phyloP scores from a whole-genome alignment of 345 rosid species.

The Punica granatum region DNA sequence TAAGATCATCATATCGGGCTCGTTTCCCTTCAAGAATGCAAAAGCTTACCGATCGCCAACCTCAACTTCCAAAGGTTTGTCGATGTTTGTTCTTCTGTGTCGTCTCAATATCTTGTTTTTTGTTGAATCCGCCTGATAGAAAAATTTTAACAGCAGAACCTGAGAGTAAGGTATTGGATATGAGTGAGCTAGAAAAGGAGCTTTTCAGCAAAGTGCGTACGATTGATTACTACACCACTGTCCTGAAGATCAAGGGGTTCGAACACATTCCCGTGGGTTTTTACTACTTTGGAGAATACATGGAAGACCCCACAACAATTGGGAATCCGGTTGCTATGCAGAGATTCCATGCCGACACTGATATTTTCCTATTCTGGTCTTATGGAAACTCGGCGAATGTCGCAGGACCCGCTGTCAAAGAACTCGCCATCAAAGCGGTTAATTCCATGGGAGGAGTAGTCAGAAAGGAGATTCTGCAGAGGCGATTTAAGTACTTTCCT shows the following conservation, averaged over 20 bases:
- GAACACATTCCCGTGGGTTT: conserved; percentile 53
- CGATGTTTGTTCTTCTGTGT: neutral
- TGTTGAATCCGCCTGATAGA: neutral
- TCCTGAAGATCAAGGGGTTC: conserved; percentile 46
- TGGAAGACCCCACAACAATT: conserved; percentile 58
- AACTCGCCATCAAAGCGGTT: conserved; percentile 33
- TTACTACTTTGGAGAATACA: conserved; percentile 54
- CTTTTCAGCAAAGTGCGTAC: conserved; percentile 49
- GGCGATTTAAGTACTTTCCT: conserved; percentile 62
- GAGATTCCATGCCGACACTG: conserved; percentile 47
- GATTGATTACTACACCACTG: conserved; percentile 63
- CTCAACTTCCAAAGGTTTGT: conserved; percentile 29
- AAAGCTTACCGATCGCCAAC: conserved; percentile 43
- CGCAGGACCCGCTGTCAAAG: conserved; percentile 34
- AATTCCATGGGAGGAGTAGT: conserved; percentile 40
- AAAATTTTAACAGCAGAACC: conserved; percentile 24
- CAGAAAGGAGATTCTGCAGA: conserved; percentile 38
- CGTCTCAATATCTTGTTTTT: neutral
- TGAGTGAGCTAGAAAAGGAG: conserved; percentile 42
- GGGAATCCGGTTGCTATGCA: conserved; percentile 73
- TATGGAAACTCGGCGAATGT: conserved; percentile 44
- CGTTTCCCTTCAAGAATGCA: conserved; percentile 41
- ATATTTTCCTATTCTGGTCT: conserved; percentile 67
- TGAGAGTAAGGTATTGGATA: conserved; percentile 37
- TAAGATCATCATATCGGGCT: conserved; percentile 51